Base-by-base conservation (phyloP, 139 green algal genomes). In the Chlamydomonas sp. region DNA sequence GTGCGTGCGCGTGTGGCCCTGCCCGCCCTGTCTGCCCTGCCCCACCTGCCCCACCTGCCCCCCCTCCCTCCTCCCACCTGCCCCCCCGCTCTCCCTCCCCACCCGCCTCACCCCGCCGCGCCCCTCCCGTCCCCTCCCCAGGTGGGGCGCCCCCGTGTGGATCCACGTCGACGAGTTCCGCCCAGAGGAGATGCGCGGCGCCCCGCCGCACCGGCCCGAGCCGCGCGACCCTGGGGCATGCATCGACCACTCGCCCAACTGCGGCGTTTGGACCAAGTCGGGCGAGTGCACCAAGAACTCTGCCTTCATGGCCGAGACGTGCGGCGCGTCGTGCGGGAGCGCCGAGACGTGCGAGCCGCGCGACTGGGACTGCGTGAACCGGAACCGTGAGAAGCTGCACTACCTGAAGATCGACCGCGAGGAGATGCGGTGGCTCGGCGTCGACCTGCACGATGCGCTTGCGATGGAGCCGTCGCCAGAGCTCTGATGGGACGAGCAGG, bases 201-300 rank as follows among this genome's bases (percentile, higher is more conserved):
- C 58, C 4, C 58, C 29, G 30, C 22, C 43, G 16, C 16, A 54
- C 20, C 16, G 20, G 13, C 31, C 13, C 8, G 30, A 49, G 6
- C 4, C 37, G 33, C 43, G 29, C 2, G 69, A 75, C 43, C 69
- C 69, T 29, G 59, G 69, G 10, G 6, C 37, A 3, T 75, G 69
- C 28, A 24, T 31, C 2, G 59, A 75, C 35, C 48, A 64, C 57
- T 28, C 69, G 13, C 33, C 48, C 1, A 22, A 57, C 24, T 75
- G 69, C 39, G 24, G 3, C 33, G 63, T 24, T 5, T 75, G 69
- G 69, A 39, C 58, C 1, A 34, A n/a, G 1, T 29, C 36, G 10
- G 69, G 69, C 2, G 59, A 75, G 59, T 75, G 69, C 31, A 33
- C 37, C 20, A 69, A 75, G 59, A 75, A 75, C 30, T 6, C 31